Percentiles rank a stretch among this genome's conserved stretches.
Conservation (phyloP, 2,329 filamentous ascomycete genomes). For the Parafenestella ontariensis region DNA sequence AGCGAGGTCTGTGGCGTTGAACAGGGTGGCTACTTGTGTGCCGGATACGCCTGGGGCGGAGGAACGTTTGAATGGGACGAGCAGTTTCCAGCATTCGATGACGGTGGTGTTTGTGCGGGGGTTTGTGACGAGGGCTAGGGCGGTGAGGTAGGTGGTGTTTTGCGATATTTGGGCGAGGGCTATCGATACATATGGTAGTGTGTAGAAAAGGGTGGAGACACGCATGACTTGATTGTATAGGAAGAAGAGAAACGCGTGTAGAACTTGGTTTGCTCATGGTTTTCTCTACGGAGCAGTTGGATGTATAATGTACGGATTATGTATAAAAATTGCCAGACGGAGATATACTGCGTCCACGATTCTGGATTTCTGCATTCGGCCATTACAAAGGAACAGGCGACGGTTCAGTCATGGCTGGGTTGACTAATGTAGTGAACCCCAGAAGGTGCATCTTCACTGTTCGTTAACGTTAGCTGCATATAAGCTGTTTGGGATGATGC, state of each 20-base stretch:
- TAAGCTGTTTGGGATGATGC: too few relatives aligned
- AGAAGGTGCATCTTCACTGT: too few relatives aligned
- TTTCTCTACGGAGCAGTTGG: background rate
- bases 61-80: slow-evolving; percentile 31
- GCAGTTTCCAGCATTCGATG: slow-evolving; percentile 47
- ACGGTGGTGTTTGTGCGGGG: slow-evolving; percentile 34
- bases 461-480: too few relatives aligned
- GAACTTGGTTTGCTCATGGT: background rate
- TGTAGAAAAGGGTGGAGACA: background rate
- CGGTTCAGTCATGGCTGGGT: background rate
- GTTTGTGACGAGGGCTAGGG: slow-evolving; percentile 43
- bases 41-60: slow-evolving; percentile 36
- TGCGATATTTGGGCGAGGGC: slow-evolving; percentile 10
- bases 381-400: background rate
- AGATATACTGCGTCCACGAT: background rate
- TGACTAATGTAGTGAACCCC: background rate
- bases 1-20: slow-evolving; percentile 29
- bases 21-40: slow-evolving; percentile 26
- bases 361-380: background rate
- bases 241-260: background rate
- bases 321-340: too few relatives aligned
- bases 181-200: background rate
- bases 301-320: too few relatives aligned
- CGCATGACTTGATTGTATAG: background rate
- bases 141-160: slow-evolving; percentile 34